Conservation (phyloP, 2,329 filamentous ascomycete species). For the Cephalotrichum gorgonifer region DNA sequence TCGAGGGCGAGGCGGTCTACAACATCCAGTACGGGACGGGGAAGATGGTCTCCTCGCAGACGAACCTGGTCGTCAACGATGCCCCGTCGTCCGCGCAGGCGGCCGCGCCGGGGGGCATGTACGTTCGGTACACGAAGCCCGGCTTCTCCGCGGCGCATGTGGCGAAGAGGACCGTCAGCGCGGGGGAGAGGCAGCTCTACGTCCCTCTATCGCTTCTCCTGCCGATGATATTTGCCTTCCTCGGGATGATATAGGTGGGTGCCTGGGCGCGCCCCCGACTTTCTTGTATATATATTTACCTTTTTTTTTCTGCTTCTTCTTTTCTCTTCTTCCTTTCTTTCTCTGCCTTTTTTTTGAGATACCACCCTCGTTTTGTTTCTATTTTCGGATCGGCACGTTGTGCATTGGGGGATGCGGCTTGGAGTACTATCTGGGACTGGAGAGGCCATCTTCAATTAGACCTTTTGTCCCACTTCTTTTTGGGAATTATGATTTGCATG, state of each 20-base stretch:
- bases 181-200: not conserved
- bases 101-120: not conserved
- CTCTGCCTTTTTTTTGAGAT: not conserved
- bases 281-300: constrained; percentile 5
- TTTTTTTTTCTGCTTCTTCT: not conserved
- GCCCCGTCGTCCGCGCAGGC: not conserved
- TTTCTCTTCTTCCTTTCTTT: not conserved
- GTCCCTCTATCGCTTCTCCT: not conserved
- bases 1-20: constrained; percentile 30
- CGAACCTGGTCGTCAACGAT: not conserved
- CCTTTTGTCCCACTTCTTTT: too few relatives aligned
- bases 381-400: not conserved
- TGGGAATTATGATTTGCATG: too few relatives aligned
- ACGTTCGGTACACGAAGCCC: not conserved
- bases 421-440: too few relatives aligned
- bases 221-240: not conserved
- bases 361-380: not conserved
- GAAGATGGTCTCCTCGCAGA: constrained; percentile 12
- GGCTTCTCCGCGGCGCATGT: not conserved
- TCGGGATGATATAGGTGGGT: not conserved
- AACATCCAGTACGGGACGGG: constrained; percentile 43
- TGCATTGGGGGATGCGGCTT: not conserved
- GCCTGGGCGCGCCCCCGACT: not conserved
- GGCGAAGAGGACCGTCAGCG: not conserved
- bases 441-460: too few relatives aligned